Base-by-base conservation (phyloP, 2,329 filamentous ascomycete genomes). In the Clonostachys rosea region DNA sequence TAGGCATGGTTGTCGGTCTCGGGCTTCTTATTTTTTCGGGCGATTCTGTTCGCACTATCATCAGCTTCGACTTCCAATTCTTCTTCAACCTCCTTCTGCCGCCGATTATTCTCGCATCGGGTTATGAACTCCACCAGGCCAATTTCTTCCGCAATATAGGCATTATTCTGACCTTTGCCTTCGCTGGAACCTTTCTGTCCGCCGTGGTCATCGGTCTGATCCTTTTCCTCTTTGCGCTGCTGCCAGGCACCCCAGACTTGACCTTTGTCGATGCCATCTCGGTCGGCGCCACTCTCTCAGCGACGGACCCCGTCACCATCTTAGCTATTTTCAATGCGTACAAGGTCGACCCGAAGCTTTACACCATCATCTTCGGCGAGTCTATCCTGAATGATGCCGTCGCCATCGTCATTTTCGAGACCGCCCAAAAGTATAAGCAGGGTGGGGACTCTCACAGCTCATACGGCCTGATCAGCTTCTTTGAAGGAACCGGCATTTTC, bases 111-210 rank as follows among this genome's bases (percentile, higher is more conserved):
- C 79, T 99, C 30, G 92, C 91, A 14, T 96, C 92, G 14, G 94
- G 94, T 47, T 99, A 97, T 70, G 94, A 99, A 69, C 70, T 99
- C 51, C 94, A 99, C 66, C 94, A 99, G 71, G 91, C 89, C 57
- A 99, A 99, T 72, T 99, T 99, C 78, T 99, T 99, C 70, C 87
- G 92, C 54, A 96, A 99, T 61, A 96, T 97, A 51, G 92, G 94
- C 52, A 95, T 90, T 7, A 99, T 99, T 59, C 74, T 99, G 55
- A 97, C 94, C 5, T 99, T 99, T 66, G 94, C 94, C 30, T 97
- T 99, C 63, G 91, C 89, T 44, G 94, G 94, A 34, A 99, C 94
- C 1, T 96, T 99, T 62, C 87, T 99, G 53, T 99, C 94, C 37
- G 94, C 94, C 50, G 78, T 97, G n/a, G 91, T 96, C 41, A 86